Evolutionary conservation across 2,329 filamentous ascomycete species (phyloP).

Genomic region (Aureobasidium subglaciale): DNA sequence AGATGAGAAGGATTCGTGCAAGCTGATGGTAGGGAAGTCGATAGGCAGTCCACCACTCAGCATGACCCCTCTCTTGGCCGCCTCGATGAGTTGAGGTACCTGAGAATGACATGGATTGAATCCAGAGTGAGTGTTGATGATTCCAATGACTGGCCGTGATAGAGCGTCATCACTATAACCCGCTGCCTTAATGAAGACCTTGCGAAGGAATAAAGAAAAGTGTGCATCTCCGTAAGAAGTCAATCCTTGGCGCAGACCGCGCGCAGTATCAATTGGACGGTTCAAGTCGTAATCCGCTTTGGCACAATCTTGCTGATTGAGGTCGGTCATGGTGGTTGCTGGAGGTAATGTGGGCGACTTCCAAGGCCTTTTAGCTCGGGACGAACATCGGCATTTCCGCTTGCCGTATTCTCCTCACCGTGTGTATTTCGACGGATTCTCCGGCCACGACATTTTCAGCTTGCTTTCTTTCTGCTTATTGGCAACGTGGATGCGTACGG

Average conservation of each 20-base stretch:
- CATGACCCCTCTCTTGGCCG: slow-evolving; percentile 61
- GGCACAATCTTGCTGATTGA: background rate
- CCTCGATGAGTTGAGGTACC: slow-evolving; percentile 63
- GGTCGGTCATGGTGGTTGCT: background rate
- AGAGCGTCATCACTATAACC: slow-evolving; percentile 67
- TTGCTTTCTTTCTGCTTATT: too few species aligned
- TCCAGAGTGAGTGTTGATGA: slow-evolving; percentile 65
- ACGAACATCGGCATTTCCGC: too few species aligned
- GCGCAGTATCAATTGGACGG: slow-evolving; percentile 41
- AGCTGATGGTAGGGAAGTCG: slow-evolving; percentile 66
- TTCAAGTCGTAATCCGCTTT: slow-evolving; percentile 51
- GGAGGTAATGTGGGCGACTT: background rate
- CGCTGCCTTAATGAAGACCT: slow-evolving; percentile 70
- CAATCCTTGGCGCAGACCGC: slow-evolving; percentile 57
- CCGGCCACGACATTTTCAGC: too few species aligned
- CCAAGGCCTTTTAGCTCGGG: too few species aligned
- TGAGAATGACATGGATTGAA: slow-evolving; percentile 73
- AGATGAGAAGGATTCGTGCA: slow-evolving; percentile 61
- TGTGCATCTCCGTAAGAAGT: slow-evolving; percentile 66
- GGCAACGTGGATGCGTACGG: too few species aligned
- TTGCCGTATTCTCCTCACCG: too few species aligned
- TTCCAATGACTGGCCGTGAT: slow-evolving; percentile 63
- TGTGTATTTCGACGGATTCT: too few species aligned
- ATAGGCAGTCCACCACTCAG: slow-evolving; percentile 60
- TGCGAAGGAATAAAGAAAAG: slow-evolving; percentile 67